These are phyloP conservation scores for Claviceps cyperi DNA, from an alignment of 2,329 filamentous ascomycete genomes.

Conservation along the genomic window DNA sequence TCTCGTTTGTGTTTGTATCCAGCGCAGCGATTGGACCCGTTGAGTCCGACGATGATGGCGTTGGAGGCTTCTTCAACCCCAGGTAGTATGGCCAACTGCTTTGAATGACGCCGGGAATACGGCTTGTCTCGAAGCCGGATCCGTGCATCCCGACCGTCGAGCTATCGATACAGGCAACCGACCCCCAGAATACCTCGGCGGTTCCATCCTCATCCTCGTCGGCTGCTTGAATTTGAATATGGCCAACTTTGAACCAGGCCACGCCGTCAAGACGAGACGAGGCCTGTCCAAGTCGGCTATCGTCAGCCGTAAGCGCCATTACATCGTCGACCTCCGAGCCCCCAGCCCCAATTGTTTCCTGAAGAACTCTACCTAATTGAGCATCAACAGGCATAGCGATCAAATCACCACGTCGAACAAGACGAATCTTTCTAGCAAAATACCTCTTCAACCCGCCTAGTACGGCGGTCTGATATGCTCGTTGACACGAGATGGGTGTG, in stretches of 20 bases:
- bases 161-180: constrained; percentile 73
- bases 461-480: constrained; percentile 70
- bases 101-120: constrained; percentile 59
- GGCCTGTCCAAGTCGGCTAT: constrained; percentile 13
- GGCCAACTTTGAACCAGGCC: constrained; percentile 86
- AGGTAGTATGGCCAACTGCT: constrained; percentile 87
- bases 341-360: constrained; percentile 48
- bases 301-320: constrained; percentile 34
- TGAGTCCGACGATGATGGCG: constrained; percentile 24
- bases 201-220: constrained; percentile 44
- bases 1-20: constrained; percentile 30
- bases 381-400: constrained; percentile 84
- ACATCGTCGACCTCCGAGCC: constrained; percentile 60
- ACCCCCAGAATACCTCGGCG: constrained; percentile 65
- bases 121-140: constrained; percentile 72
- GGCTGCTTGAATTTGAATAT: constrained; percentile 44
- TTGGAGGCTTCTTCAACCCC: constrained; percentile 53
- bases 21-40: constrained; percentile 25
- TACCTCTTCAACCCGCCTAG: constrained; percentile 78
- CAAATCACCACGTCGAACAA: constrained; percentile 76
- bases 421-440: constrained; percentile 68
- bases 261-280: constrained; percentile 40
- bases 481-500: constrained; percentile 76
- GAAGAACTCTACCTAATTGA: constrained; percentile 65
- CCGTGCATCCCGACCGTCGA: constrained; percentile 80